Evolutionary conservation across 495 filamentous ascomycete genomes (phyloP).

Genomic region (Apiosordaria backusii): DNA sequence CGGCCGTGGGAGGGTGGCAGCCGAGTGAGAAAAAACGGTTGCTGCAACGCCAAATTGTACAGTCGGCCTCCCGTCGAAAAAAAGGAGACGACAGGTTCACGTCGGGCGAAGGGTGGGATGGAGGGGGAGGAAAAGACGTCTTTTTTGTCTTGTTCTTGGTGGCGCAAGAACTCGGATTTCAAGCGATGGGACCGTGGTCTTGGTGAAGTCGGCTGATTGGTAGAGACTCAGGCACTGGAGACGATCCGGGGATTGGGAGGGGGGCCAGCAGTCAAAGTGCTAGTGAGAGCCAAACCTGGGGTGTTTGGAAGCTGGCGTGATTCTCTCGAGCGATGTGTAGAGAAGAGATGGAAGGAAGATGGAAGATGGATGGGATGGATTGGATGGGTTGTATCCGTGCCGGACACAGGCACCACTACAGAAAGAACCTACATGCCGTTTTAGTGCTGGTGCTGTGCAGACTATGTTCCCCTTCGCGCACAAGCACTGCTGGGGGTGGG

Average conservation of each 20-base stretch:
- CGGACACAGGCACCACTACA: constrained; percentile 22
- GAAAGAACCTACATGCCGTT: constrained; percentile 12
- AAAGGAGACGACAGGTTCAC: neutral
- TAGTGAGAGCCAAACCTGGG: neutral
- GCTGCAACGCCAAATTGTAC: neutral
- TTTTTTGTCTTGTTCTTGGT: constrained; percentile 28
- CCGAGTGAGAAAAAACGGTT: neutral
- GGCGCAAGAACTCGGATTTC: constrained; percentile 33
- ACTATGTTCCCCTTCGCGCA: constrained; percentile 7
- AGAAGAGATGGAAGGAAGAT: neutral
- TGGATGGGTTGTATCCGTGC: constrained; percentile 24
- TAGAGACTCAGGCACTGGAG: constrained; percentile 6
- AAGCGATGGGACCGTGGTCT: constrained; percentile 21
- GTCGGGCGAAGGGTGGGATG: neutral
- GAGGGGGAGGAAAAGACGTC: constrained; percentile 6
- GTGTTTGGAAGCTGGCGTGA: neutral
- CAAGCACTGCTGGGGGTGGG: constrained; percentile 3
- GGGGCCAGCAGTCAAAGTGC: neutral
- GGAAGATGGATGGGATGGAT: neutral
- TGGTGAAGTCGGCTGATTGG: constrained; percentile 28
- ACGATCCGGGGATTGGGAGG: constrained; percentile 15
- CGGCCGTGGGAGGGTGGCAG: neutral
- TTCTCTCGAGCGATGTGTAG: neutral
- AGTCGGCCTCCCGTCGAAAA: neutral
- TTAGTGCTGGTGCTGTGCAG: constrained; percentile 20